Base-by-base conservation (phyloP, 192 early-diverging fungal species). In the Coemansia sp. region DNA sequence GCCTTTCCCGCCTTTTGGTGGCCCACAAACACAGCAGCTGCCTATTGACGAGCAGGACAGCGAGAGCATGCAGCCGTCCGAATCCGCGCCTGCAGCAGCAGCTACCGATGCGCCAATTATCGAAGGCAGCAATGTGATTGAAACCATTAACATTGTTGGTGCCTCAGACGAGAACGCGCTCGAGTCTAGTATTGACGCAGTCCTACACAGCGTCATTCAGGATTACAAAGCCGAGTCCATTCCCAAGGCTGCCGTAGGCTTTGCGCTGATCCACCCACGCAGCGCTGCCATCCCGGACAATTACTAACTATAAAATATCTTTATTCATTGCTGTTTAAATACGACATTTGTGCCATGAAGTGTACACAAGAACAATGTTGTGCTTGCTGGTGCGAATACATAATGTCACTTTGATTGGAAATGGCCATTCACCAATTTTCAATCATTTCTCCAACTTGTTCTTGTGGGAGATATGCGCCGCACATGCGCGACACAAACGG, bases 201-300 rank as follows among this genome's bases (percentile, higher is more conserved):
- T 81, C 13, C 48, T 81, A 48, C 78, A 81, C 39, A 81, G 78
- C 54, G 69, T 81, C 24, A 71, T 81, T 11, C 62, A 71, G 43
- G 72, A 71, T 14, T 81, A 81, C 57, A 48, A 65, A 50, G 62
- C 72, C 9, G 64, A 68, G 49, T 74, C 78, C 14, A 67, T 54
- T n/a, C 78, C 78, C n/a, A 81, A 81, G 59, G 78, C 78, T 7
- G 78, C 78, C 2, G 69, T 81, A 3, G 78, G 72, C 3, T 81
- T 81, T 74, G 78, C 78, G 8, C 65, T 81, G 35, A 74, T 81
- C 19, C 78, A 81, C 14, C 72, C 78, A 6, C 63, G 78, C 49
- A 66, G 65, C 52, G 53, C 61, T 18, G 37, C 37, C 8, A 41
- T 24, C 1, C 12, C 23, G 9, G 52, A 54, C 20, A 24, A 22